These are phyloP conservation scores for Keqinozyma sinolaborantium DNA, from an alignment of 1,139 yeast species.

Conservation along the genomic window DNA sequence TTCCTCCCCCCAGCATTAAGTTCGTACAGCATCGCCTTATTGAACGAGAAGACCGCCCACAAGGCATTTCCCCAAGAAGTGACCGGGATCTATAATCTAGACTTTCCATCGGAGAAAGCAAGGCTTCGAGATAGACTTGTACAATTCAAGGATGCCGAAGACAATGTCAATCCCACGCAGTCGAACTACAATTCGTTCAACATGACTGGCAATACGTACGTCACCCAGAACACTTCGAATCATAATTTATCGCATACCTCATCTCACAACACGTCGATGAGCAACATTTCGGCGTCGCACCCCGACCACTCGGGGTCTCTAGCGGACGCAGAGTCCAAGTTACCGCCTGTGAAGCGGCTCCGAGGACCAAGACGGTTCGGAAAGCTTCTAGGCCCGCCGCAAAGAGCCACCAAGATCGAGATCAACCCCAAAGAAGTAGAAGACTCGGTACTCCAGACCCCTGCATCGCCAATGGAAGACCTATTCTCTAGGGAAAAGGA, in stretches of 20 bases:
- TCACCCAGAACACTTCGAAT: slow-evolving; percentile 1
- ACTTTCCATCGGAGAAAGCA: slow-evolving; percentile 20
- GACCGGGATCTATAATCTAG: slow-evolving; percentile 32
- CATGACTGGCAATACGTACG: background rate
- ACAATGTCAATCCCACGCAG: slow-evolving; percentile 1
- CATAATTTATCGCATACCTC: background rate
- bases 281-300: slow-evolving; percentile 1
- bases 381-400: slow-evolving; percentile 37
- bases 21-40: slow-evolving; percentile 45
- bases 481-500: slow-evolving; percentile 19
- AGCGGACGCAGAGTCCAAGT: slow-evolving; percentile 1
- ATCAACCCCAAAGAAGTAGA: slow-evolving; percentile 5
- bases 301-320: background rate
- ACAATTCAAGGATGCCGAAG: slow-evolving; percentile 21
- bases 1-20: slow-evolving; percentile 65
- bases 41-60: slow-evolving; percentile 20
- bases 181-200: slow-evolving; percentile 1
- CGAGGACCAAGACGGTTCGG: slow-evolving; percentile 35
- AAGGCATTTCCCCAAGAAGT: slow-evolving; percentile 11
- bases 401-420: slow-evolving; percentile 26
- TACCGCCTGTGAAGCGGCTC: slow-evolving; percentile 13
- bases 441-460: slow-evolving; percentile 1
- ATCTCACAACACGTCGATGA: slow-evolving; percentile 1
- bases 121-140: slow-evolving; percentile 26
- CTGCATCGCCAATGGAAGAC: slow-evolving; percentile 3